Evolutionary conservation across 2,329 filamentous ascomycete genomes (phyloP).

Genomic region (Xylaria arbuscula): DNA sequence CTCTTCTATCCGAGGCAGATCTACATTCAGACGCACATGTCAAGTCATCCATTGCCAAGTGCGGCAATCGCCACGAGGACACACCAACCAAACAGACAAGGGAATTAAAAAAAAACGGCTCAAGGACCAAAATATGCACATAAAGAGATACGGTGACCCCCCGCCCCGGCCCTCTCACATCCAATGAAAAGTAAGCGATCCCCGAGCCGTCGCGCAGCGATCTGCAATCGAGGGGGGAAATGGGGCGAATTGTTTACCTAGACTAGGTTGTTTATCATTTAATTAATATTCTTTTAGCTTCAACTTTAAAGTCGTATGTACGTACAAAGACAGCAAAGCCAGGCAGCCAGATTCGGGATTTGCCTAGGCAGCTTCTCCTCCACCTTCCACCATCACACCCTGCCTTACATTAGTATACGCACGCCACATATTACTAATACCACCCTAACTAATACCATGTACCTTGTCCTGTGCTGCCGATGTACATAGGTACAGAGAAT

Average conservation of each 20-base stretch:
- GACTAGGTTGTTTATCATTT: slow-evolving; percentile 2
- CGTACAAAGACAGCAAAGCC: not conserved
- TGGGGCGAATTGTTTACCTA: slow-evolving; percentile 9
- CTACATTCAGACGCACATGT: not conserved
- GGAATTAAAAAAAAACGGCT: not conserved
- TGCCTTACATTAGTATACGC: not conserved
- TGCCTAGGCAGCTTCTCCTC: not conserved
- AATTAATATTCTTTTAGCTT: not conserved
- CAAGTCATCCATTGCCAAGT: not conserved
- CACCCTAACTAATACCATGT: not conserved
- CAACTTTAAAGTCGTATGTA: too few relatives aligned
- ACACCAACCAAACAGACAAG: not conserved
- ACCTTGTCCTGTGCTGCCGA: not conserved
- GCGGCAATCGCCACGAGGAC: not conserved
- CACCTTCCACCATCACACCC: not conserved
- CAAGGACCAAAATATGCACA: not conserved
- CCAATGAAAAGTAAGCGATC: slow-evolving; percentile 32
- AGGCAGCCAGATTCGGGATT: slow-evolving; percentile 4
- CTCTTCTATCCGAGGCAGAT: not conserved
- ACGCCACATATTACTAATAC: not conserved
- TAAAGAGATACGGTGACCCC: too few relatives aligned
- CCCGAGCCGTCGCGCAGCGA: not conserved
- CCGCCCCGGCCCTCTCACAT: not conserved
- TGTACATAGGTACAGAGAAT: not conserved
- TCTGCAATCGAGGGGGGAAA: slow-evolving; percentile 17